Conservation (phyloP, 768 basidiomycete species). For the Pleurotus eryngii region DNA sequence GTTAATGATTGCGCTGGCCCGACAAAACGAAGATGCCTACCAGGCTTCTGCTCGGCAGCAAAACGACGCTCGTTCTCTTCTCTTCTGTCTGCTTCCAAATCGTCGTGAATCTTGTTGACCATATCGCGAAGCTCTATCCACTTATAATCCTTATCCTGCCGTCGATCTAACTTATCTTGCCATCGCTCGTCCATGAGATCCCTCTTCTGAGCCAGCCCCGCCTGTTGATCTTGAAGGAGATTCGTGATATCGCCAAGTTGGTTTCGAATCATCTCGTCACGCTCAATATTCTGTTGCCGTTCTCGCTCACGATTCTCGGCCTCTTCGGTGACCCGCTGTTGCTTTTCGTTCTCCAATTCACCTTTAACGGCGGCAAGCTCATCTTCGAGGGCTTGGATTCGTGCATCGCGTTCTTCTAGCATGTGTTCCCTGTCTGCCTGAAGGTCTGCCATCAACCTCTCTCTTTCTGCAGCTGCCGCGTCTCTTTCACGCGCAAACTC, state of each 20-base stretch:
- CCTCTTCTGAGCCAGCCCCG: conserved; percentile 57
- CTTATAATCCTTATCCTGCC: conserved; percentile 55
- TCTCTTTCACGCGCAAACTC: conserved; percentile 56
- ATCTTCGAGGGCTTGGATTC: conserved; percentile 59
- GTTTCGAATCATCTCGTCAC: conserved; percentile 53
- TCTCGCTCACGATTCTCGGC: conserved; percentile 62
- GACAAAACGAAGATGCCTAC: conserved; percentile 33
- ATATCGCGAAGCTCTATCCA: conserved; percentile 58
- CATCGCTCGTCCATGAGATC: conserved; percentile 58
- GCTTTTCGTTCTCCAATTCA: conserved; percentile 64
- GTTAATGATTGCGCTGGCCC: conserved; percentile 8
- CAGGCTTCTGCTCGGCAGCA: conserved; percentile 52
- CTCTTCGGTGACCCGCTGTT: conserved; percentile 54
- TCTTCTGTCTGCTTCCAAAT: conserved; percentile 48
- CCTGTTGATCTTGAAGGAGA: conserved; percentile 64
- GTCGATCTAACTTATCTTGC: conserved; percentile 56
- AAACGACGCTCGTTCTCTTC: conserved; percentile 50
- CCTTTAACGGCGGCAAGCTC: conserved; percentile 54
- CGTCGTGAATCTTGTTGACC: conserved; percentile 54
- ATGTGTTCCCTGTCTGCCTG: conserved; percentile 45
- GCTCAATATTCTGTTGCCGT: conserved; percentile 51
- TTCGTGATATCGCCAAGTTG: conserved; percentile 74
- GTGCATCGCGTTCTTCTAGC: conserved; percentile 48
- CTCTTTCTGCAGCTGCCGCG: conserved; percentile 50
- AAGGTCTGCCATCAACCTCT: conserved; percentile 43